Evolutionary conservation across 805 yeast species (phyloP).

Genomic region (Schizosaccharomyces octosporus): DNA sequence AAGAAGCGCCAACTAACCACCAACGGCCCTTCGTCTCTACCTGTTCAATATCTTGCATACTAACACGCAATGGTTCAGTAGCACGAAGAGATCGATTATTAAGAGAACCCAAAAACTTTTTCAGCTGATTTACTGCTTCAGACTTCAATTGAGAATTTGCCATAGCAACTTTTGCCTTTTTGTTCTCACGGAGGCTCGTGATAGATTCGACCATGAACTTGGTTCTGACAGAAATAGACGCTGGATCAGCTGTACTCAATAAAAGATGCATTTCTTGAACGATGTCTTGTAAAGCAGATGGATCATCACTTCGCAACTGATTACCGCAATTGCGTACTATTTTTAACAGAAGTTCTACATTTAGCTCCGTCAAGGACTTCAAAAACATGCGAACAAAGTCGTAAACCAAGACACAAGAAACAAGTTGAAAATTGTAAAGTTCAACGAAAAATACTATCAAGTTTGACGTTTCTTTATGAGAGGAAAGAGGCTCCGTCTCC

Average conservation of each 20-base stretch:
- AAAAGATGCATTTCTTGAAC: constrained; percentile 31
- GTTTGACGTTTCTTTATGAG: constrained; percentile 30
- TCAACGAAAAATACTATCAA: constrained; percentile 51
- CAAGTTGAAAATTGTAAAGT: constrained; percentile 50
- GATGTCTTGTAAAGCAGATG: constrained; percentile 60
- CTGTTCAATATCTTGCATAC: constrained; percentile 55
- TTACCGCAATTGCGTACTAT: constrained; percentile 31
- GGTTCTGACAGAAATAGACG: constrained; percentile 30
- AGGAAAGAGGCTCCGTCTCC: constrained; percentile 5
- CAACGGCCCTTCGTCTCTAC: constrained; percentile 74
- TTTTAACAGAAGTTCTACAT: constrained; percentile 54
- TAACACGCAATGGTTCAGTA: constrained; percentile 62
- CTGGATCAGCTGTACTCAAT: constrained; percentile 15
- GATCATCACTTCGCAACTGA: constrained; percentile 75
- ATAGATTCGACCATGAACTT: constrained; percentile 68
- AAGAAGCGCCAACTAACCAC: constrained; percentile 98
- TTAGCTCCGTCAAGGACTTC: constrained; percentile 34
- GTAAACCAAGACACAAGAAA: constrained; percentile 50
- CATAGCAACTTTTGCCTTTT: constrained; percentile 14
- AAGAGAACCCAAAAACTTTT: constrained; percentile 35
- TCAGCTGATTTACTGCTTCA: constrained; percentile 36
- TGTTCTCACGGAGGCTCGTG: constrained; percentile 60
- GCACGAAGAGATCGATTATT: constrained; percentile 7
- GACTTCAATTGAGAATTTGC: constrained; percentile 10
- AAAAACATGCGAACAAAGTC: constrained; percentile 37